Conservation (phyloP, 2,329 filamentous ascomycete species). For the Onygenales sp. region DNA sequence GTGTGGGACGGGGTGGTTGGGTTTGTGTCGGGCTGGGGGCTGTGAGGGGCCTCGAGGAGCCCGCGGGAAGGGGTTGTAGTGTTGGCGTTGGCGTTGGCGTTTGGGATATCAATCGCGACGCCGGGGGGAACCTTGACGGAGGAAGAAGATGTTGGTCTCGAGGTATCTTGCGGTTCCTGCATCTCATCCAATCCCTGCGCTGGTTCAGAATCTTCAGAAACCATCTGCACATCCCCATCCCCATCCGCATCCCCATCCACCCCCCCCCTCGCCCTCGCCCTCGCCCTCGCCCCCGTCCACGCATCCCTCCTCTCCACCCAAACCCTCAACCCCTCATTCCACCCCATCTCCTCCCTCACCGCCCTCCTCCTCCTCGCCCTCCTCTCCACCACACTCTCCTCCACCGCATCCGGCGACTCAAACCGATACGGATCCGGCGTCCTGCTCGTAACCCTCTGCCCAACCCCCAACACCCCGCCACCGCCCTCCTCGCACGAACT, state of each 20-base stretch:
- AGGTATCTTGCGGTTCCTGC: not conserved
- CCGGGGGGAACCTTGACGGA: constrained; percentile 1
- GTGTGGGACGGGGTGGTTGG: constrained; percentile 8
- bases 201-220: not conserved
- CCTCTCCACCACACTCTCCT: constrained; percentile 36
- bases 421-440: constrained; percentile 26
- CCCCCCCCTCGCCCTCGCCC: not conserved
- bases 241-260: constrained; percentile 7
- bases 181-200: not conserved
- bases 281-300: constrained; percentile 63
- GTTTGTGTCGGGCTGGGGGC: not conserved
- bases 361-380: constrained; percentile 49
- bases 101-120: constrained; percentile 22
- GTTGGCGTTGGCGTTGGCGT: constrained; percentile 29
- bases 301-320: constrained; percentile 68
- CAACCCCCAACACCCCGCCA: not conserved
- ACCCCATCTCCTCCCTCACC: constrained; percentile 56
- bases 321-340: constrained; percentile 75
- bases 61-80: not conserved
- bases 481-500: constrained; percentile 10
- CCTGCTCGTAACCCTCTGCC: not conserved
- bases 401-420: constrained; percentile 32
- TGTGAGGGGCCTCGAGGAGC: not conserved
- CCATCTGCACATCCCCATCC: constrained; percentile 8
- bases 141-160: constrained; percentile 8